Evolutionary conservation across 2,329 filamentous ascomycete genomes (phyloP), one percentile per base, ranked within the genome.

Genomic region (Drechslera avenae): DNA sequence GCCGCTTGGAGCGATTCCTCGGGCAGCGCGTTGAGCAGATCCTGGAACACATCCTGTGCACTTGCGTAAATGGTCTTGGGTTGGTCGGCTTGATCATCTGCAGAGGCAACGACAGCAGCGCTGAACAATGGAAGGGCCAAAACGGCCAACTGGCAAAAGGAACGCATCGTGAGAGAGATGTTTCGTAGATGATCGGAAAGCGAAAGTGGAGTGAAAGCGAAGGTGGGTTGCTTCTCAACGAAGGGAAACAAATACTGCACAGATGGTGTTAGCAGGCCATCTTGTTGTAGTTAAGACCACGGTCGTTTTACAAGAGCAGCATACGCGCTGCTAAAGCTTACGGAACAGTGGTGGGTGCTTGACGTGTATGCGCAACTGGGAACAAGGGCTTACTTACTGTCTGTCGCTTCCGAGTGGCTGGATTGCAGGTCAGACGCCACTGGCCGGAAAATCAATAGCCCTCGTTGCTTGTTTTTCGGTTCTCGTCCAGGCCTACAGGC

Each of bases 1-100:
- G 88, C 82, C 39, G 82, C 81, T 69, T 90, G 86, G 46, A 92
- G 76, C 34, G 83, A 80, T 40, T 83, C 78, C 46, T 81, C 80
- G 17, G 86, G 83, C 48, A 86, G 75, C 18, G 78, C 77, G 54
- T 81, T 76, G 46, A 87, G 73, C 46, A 86, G 71, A 51, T 83
- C 78, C 57, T 81, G 77, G 73, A 87, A 83, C 14, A 72, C 73
- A 47, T 74, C 64, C 14, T 73, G 64, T n/a, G 65, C 67, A 40
- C 66, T 67, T 19, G 67, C 61, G 51, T 72, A 71, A 57, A 67
- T 58, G 40, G 43, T 47, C 44, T 47, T 48, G 12, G 37, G 43
- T 18, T 58, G 42, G 31, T 42, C 54, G 39, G 43, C 53, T 14
- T 57, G 42, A 28, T 62, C 52, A 28, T 58, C 67, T 21, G 60